Base-by-base conservation (phyloP, 2,329 filamentous ascomycete species). In the Fusarium gaditjirri region DNA sequence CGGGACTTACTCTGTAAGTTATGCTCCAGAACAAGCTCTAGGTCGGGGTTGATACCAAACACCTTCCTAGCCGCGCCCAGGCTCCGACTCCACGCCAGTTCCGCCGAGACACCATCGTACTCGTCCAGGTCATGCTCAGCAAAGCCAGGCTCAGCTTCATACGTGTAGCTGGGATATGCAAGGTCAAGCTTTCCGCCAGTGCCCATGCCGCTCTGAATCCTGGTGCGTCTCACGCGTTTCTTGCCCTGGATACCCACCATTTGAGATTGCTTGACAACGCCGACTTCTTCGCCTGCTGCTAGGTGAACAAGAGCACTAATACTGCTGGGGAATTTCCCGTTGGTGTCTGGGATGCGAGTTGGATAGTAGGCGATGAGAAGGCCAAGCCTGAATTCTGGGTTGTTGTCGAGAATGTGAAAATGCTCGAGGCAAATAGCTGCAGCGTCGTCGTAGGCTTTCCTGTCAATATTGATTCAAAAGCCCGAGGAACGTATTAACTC, bases 41-140 rank as follows among this genome's bases (percentile, higher is more conserved):
- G 81, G 59, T 93, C 89, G 29, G 89, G 89, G 52, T 86, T 85
- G 1, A 87, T 88, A 0, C 89, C 87, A 76, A 94, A 93, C 0
- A 89, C 91, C 66, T 85, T 86, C 43, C 90, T 84, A 39, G 93
- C 83, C 2, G 85, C 81, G 3, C 84, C 84, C 63, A 95, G 76
- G 39, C 89, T 91, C 12, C 93, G 85, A n/a, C 86, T 89, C 87
- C 91, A 94, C 0, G 92, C 91, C 25, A 94, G 76, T n/a, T 87
- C 86, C 4, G 91, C 88, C 1, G 87, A 87, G 6, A 92, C 83
- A 14, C 86, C 83, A 70, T 94, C 87, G 74, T 90, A 94, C 71
- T 92, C 88, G 5, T 92, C 90, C 36, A 93, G 79, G 61, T 93
- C 89, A 25, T 87, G 85, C 80, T 94, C 92, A 0, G 92, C 92